A percentile compares a stretch with the other conserved stretches of the same genome.
These are phyloP conservation scores for Trichoderma koningii DNA, from an alignment of 2,329 filamentous ascomycete species.

Conservation along the genomic window DNA sequence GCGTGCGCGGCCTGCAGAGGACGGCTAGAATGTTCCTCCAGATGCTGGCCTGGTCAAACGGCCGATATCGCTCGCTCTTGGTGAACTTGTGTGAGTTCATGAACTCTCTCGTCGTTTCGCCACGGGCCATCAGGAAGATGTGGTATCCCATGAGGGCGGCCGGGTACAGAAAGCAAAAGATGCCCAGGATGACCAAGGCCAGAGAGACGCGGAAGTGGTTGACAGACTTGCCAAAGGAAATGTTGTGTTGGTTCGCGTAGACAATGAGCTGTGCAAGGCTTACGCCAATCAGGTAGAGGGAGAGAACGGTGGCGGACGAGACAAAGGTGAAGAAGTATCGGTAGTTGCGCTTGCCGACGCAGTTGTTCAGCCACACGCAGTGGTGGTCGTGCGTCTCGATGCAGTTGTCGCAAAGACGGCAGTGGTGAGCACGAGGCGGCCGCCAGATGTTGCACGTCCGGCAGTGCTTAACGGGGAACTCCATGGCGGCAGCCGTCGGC, in stretches of 20 bases:
- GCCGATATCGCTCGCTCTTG: constrained; percentile 86
- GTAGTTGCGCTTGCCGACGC: constrained; percentile 94
- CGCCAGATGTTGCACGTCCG: constrained; percentile 98
- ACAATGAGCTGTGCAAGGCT: constrained; percentile 79
- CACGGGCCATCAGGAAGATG: constrained; percentile 83
- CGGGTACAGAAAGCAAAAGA: constrained; percentile 77
- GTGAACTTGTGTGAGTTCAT: constrained; percentile 94
- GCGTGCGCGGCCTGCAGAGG: constrained; percentile 78
- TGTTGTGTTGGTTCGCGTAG: constrained; percentile 63
- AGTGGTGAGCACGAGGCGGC: constrained; percentile 92
- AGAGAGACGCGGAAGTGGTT: constrained; percentile 76
- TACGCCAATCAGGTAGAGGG: constrained; percentile 73
- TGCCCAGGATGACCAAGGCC: constrained; percentile 82
- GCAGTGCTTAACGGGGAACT: constrained; percentile 97
- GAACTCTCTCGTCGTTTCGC: constrained; percentile 95
- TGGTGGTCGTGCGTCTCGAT: constrained; percentile 97
- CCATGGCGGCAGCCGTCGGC: constrained; percentile 81
- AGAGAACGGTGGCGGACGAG: constrained; percentile 72
- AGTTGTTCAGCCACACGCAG: constrained; percentile 99
- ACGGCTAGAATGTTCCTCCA: constrained; percentile 80
- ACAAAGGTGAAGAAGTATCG: constrained; percentile 97
- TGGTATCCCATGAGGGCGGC: constrained; percentile 85
- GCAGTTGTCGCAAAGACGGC: constrained; percentile 94
- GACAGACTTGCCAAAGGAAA: constrained; percentile 70
- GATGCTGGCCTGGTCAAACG: constrained; percentile 78